Percentiles rank a stretch among this genome's conserved stretches.
These are phyloP conservation scores for Zygoascus flipseniorum DNA, from an alignment of 805 yeast species.

Conservation along the genomic window DNA sequence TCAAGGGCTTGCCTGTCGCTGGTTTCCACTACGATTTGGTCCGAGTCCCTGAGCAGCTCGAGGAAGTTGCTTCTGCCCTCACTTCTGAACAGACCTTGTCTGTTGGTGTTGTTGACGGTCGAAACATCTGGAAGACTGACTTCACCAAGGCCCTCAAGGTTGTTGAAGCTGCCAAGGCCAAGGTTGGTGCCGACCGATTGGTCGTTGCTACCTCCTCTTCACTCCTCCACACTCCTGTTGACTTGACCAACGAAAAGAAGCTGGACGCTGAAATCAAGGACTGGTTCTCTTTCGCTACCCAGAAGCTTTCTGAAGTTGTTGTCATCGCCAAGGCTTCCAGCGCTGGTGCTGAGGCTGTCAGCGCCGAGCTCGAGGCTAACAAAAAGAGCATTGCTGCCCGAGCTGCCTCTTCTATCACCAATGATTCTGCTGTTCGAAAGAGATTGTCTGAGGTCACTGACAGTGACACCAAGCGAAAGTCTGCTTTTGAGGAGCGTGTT, in stretches of 20 bases:
- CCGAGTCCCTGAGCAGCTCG: constrained; percentile 94
- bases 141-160: constrained; percentile 75
- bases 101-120: constrained; percentile 96
- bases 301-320: constrained; percentile 89
- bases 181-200: constrained; percentile 66
- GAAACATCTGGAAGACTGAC: constrained; percentile 99
- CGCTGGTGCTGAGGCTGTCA: constrained; percentile 59
- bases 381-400: constrained; percentile 81
- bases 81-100: constrained; percentile 71
- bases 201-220: constrained; percentile 94
- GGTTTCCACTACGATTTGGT: constrained; percentile 96
- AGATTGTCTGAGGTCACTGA: constrained; percentile 67
- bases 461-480: constrained; percentile 65
- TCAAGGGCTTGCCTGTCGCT: constrained; percentile 84
- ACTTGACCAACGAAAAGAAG: constrained; percentile 85
- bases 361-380: constrained; percentile 73
- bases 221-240: constrained; percentile 96
- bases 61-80: constrained; percentile 63
- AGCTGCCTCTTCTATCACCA: constrained; percentile 79
- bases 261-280: constrained; percentile 85
- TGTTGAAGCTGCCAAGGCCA: constrained; percentile 74
- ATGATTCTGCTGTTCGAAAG: constrained; percentile 81
- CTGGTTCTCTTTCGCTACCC: constrained; percentile 98
- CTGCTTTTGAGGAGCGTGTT: constrained; percentile 81
- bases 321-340: constrained; percentile 79